These are phyloP conservation scores for Trypanosoma cruzi DNA, from an alignment of 208 protist species.

Conservation along the genomic window DNA sequence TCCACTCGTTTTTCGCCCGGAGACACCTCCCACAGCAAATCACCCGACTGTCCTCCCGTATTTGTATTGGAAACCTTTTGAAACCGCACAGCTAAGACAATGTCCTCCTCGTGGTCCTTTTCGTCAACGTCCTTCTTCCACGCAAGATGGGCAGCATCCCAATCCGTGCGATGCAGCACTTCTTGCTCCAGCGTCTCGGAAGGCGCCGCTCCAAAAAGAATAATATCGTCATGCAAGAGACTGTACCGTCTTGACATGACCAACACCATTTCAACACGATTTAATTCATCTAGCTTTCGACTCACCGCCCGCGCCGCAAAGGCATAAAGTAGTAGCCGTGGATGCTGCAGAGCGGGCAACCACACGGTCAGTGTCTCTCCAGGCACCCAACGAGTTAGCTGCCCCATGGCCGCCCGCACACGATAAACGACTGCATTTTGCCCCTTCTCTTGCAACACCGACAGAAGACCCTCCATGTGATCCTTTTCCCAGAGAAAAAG, in stretches of 20 bases:
- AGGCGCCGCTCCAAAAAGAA: conserved; percentile 57
- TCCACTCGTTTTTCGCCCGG: conserved; percentile 1
- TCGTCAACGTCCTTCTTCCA: conserved; percentile 22
- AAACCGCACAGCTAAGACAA: conserved; percentile 50
- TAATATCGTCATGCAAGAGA: conserved; percentile 57
- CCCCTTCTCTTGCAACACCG: conserved; percentile 2
- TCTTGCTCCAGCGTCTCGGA: conserved; percentile 50
- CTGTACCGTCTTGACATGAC: conserved; percentile 63
- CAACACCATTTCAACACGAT: conserved; percentile 40
- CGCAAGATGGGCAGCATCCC: conserved; percentile 22
- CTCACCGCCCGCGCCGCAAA: conserved; percentile 27
- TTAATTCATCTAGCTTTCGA: conserved; percentile 17
- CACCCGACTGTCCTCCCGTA: not conserved
- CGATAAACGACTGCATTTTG: not conserved
- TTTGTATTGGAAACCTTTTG: conserved; percentile 8
- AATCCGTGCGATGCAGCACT: conserved; percentile 39
- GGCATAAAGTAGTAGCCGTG: conserved; percentile 38
- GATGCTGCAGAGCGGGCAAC: conserved; percentile 62
- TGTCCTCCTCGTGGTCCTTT: conserved; percentile 14
- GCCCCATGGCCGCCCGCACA: not conserved
- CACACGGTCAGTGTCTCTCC: conserved; percentile 42
- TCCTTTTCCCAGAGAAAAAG: conserved; percentile 23
- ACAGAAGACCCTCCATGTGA: conserved; percentile 3
- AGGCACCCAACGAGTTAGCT: conserved; percentile 14
- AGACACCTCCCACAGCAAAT: conserved; percentile 26